Evolutionary conservation across 495 filamentous ascomycete genomes (phyloP), one percentile per base, ranked within the genome.

Genomic region (Penicillium egyptiacum): DNA sequence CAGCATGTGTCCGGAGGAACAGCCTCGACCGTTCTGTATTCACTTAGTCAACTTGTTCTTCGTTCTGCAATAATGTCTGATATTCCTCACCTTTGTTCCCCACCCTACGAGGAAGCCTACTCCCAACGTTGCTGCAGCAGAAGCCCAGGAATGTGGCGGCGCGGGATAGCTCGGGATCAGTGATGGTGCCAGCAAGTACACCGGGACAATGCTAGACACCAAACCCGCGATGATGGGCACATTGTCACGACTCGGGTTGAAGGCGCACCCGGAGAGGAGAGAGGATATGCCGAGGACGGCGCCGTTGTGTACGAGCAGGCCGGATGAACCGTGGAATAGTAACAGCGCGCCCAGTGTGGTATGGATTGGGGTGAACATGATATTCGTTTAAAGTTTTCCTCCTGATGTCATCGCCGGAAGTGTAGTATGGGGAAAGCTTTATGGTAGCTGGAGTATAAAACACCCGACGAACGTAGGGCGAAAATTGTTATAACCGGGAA

Each of bases 1-100:
- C 33, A 86, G 77, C 75, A 86, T 83, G 62, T 86, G 83, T 30
- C 83, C 83, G 2, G 81, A 83, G 12, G 83, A 84, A 57, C 83
- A 86, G 25, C 83, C 83, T 43, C 74, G 74, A 20, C 76, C 78
- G 59, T 73, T 75, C 76, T 81, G 53, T 16, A 22, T 28, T 41
- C 10, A n/a, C 53, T 47, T 47, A 48, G 53, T 59, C 44, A 58
- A 54, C 33, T 42, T 37, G 42, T 40, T 35, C 11, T 31, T 42
- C 40, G 46, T 16, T 12, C 6, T n/a, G n/a, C 42, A n/a, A 25
- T 5, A 4, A 28, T 25, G 48, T 23, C 31, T 23, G 42, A 10
- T 22, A 23, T 22, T 55, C 14, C 63, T 53, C 61, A 82, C 81
- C 70, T 83, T 82, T 23, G 83, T 83, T 26, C 83, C 83, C 74